Evolutionary conservation across 176 grass and related monocot species (phyloP).

Genomic region (Musa troglodytarum): DNA sequence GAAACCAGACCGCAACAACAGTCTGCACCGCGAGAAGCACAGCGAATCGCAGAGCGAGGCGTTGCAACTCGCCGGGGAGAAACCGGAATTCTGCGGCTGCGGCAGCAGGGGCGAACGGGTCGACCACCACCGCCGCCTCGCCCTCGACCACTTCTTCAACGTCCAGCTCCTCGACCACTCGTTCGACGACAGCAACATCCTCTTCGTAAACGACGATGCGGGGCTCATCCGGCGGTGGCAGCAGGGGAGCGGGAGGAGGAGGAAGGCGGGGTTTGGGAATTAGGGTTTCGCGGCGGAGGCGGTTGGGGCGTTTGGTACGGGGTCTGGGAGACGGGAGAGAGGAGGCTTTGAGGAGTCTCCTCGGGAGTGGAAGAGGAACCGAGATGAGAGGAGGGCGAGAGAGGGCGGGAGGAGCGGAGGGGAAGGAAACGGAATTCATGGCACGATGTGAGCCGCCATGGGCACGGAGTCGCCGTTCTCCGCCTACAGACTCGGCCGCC

Average conservation of each 20-base stretch:
- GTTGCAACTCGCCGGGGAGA: conserved; percentile 4
- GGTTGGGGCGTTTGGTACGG: conserved; percentile 30
- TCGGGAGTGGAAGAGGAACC: neutral
- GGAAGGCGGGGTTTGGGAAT: neutral
- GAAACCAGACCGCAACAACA: conserved; percentile 13
- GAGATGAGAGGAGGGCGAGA: neutral
- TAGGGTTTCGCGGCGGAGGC: conserved; percentile 18
- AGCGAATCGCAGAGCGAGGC: conserved; percentile 13
- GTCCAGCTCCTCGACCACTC: neutral
- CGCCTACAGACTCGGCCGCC: no score
- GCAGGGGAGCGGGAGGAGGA: neutral
- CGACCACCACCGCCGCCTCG: conserved; percentile 1
- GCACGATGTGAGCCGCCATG: neutral
- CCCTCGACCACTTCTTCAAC: neutral
- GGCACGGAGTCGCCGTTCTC: neutral
- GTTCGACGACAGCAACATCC: neutral
- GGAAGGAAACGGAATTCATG: no score
- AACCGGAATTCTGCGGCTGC: neutral
- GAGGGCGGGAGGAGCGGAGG: neutral
- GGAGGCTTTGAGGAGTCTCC: neutral
- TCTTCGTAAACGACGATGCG: neutral
- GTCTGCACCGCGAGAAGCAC: conserved; percentile 18
- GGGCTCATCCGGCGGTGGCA: neutral
- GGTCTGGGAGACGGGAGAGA: conserved; percentile 6
- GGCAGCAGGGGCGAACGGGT: conserved; percentile 1